Base-by-base conservation (phyloP, 2,329 filamentous ascomycete genomes). In the Passalora sequoiae region DNA sequence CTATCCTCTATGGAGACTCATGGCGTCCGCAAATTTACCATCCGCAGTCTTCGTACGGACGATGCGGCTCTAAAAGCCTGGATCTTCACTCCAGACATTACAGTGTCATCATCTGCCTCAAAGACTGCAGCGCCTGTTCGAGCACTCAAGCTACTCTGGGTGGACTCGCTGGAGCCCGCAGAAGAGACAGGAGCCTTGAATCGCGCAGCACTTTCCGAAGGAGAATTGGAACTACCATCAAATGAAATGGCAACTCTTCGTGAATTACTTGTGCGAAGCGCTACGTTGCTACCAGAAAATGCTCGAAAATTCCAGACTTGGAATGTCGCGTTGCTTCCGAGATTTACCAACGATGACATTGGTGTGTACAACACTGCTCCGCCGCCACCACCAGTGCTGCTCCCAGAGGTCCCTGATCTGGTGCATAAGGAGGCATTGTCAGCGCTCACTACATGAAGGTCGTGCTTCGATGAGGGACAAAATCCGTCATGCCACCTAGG, bases 11-110 rank as follows among this genome's bases (percentile, higher is more conserved):
- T 78, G 29, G 76, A 81, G 17, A 72, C 71, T 44, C 70, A 73
- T 51, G 77, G 75, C 27, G 66, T 74, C 3, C 70, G 76, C 13
- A 74, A 76, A 53, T 80, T 81, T 61, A 46, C 78, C 40, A 70
- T 84, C 1, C 77, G 82, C 52, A 80, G 82, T 35, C 40, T 38
- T 21, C 22, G 12, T 19, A 12, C 36, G 13, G 33, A 31, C 25
- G 12, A 32, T 2, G 5, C 13, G 7, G 41, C 49, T 2, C 35
- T 60, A 4, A 50, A 60, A 40, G 33, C 80, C 20, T 81, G 78
- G 78, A 66, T 78, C 41, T 81, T 82, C 61, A 78, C 78, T 6
- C 75, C 77, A 0, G 72, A 79, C 45, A 66, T 81, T 29, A 69
- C 69, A 38, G 76, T 79, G 50, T 78, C 78, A 1, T 74, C 69